A percentile compares a stretch with the other conserved stretches of the same genome.
Conservation (phyloP, 331 rosid species). For the Stylosanthes scabra region DNA sequence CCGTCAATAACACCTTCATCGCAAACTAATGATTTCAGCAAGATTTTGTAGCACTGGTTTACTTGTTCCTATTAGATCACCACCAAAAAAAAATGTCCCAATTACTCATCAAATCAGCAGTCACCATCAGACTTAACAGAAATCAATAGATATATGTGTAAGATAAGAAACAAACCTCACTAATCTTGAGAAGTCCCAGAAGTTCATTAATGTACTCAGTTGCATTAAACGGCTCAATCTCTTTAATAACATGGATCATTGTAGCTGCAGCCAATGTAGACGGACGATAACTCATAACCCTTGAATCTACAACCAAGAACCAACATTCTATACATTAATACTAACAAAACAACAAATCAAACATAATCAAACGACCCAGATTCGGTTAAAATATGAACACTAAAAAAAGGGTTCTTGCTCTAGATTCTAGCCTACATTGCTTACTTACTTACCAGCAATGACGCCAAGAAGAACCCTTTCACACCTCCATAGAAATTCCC, state of each 20-base stretch:
- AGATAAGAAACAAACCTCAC: slow-evolving; percentile 63
- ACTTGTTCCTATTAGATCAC: slow-evolving; percentile 63
- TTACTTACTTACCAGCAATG: slow-evolving; percentile 72
- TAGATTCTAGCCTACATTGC: slow-evolving; percentile 7
- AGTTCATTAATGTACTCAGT: slow-evolving; percentile 72
- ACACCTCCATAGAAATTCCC: slow-evolving; percentile 79
- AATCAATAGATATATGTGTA: not conserved
- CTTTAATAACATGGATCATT: slow-evolving; percentile 76
- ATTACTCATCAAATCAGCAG: slow-evolving; percentile 11
- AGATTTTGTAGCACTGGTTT: slow-evolving; percentile 68
- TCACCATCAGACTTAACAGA: slow-evolving; percentile 12
- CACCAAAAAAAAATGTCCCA: slow-evolving; percentile 26
- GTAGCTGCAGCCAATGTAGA: slow-evolving; percentile 87
- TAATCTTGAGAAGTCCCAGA: slow-evolving; percentile 67
- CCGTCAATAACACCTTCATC: slow-evolving; percentile 35
- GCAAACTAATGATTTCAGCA: slow-evolving; percentile 54
- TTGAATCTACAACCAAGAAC: slow-evolving; percentile 59
- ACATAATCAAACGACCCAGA: not conserved
- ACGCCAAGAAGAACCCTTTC: slow-evolving; percentile 75
- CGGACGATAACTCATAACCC: slow-evolving; percentile 69
- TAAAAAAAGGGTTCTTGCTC: not conserved
- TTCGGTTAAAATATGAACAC: slow-evolving; percentile 5
- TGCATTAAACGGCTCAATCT: slow-evolving; percentile 67
- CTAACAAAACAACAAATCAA: slow-evolving; percentile 23
- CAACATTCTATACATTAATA: not conserved